These are phyloP conservation scores for Macrophomina pseudophaseolina DNA, from an alignment of 2,329 filamentous ascomycete genomes.

Conservation along the genomic window DNA sequence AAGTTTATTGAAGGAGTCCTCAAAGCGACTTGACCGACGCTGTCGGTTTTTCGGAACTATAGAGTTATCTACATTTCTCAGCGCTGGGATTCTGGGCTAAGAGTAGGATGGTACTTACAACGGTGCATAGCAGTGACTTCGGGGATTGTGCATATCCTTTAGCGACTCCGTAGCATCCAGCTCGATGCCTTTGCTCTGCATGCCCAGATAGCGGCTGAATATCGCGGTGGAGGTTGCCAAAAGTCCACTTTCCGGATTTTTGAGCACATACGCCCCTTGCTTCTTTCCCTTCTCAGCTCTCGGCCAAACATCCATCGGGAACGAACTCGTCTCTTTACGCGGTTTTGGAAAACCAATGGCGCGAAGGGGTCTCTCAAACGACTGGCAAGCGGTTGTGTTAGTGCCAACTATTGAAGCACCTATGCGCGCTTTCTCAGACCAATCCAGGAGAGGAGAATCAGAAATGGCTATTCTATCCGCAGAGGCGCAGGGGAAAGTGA, in stretches of 20 bases:
- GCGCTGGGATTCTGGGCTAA: background rate
- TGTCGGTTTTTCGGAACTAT: constrained; percentile 2
- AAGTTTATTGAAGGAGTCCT: too few species aligned
- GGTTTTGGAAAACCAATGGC: background rate
- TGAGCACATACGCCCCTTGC: background rate
- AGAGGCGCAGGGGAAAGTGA: constrained; percentile 29
- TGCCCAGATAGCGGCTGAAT: constrained; percentile 18
- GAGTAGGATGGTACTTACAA: background rate
- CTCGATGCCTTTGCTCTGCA: constrained; percentile 8
- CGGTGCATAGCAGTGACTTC: background rate
- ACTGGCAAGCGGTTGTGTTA: constrained; percentile 42
- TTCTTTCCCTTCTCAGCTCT: constrained; percentile 1
- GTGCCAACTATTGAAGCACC: constrained; percentile 31
- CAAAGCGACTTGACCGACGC: too few species aligned
- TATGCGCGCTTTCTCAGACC: constrained; percentile 7
- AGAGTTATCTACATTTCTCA: background rate
- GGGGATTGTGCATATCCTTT: constrained; percentile 6
- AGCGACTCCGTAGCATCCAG: background rate
- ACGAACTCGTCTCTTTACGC: background rate
- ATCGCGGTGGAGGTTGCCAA: constrained; percentile 20
- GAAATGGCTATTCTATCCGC: background rate
- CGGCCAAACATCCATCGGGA: constrained; percentile 19
- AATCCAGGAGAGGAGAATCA: background rate
- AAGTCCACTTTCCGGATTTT: constrained; percentile 17
- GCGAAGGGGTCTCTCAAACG: constrained; percentile 29